Percentiles rank a stretch among this genome's conserved stretches.
Evolutionary conservation across 108 stramenopile species (phyloP).

Genomic region (Cyclotella atomus): DNA sequence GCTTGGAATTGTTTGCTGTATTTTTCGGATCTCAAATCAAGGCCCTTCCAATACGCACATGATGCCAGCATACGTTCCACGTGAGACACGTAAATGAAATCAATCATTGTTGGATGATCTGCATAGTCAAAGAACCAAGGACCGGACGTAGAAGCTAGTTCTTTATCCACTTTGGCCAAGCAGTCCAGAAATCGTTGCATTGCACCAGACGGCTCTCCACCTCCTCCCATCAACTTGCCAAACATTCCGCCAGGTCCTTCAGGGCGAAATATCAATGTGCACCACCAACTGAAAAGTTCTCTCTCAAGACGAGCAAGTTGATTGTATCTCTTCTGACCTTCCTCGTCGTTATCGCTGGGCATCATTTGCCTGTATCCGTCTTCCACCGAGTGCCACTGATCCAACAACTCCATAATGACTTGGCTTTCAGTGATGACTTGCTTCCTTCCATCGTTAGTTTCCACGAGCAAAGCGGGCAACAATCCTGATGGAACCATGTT

Average conservation of each 20-base stretch:
- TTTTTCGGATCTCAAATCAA: slow-evolving; percentile 67
- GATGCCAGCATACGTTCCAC: slow-evolving; percentile 93
- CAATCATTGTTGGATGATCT: slow-evolving; percentile 91
- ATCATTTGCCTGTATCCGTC: slow-evolving; percentile 84
- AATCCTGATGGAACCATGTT: slow-evolving; percentile 87
- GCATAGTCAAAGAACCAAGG: slow-evolving; percentile 92
- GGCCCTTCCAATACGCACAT: slow-evolving; percentile 90
- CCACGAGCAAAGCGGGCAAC: slow-evolving; percentile 88
- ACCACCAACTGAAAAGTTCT: slow-evolving; percentile 94
- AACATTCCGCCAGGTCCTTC: slow-evolving; percentile 62
- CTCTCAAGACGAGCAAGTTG: slow-evolving; percentile 83
- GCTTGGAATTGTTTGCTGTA: slow-evolving; percentile 59
- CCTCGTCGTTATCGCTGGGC: slow-evolving; percentile 56
- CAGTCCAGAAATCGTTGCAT: slow-evolving; percentile 85
- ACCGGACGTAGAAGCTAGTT: slow-evolving; percentile 68
- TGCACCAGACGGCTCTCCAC: slow-evolving; percentile 64
- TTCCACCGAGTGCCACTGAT: slow-evolving; percentile 70
- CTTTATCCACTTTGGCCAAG: slow-evolving; percentile 75
- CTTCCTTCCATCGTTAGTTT: slow-evolving; percentile 60
- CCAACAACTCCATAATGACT: slow-evolving; percentile 91
- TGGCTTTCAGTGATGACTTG: slow-evolving; percentile 84
- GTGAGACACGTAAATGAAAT: slow-evolving; percentile 89
- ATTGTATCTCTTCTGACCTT: slow-evolving; percentile 51
- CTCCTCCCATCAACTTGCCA: slow-evolving; percentile 53
- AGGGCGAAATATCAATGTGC: slow-evolving; percentile 84